A percentile compares a stretch with the other conserved stretches of the same genome.
Conservation (phyloP, 371 early-diverging fungal genomes). For the Rhizomucor miehei region DNA sequence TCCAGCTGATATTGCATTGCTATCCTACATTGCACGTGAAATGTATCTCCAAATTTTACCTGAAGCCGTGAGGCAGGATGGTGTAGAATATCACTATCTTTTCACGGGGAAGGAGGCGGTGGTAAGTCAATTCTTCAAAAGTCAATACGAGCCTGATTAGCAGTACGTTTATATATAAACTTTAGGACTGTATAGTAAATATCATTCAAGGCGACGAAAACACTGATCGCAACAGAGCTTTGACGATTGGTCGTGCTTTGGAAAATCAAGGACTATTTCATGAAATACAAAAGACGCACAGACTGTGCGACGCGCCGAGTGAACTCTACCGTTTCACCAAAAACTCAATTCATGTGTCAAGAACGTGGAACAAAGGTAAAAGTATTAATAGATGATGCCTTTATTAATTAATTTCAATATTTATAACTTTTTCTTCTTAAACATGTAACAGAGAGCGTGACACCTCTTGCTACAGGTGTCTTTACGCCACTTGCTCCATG, state of each 20-base stretch:
- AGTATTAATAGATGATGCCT: too few relatives aligned
- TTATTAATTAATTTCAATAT: too few relatives aligned
- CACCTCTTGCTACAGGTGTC: conserved; percentile 42
- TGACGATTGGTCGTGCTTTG: conserved; percentile 79
- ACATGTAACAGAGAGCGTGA: conserved; percentile 4
- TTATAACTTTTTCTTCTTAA: neutral
- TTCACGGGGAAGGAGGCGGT: conserved; percentile 84
- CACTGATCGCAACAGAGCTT: conserved; percentile 77
- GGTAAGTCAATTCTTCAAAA: conserved; percentile 38
- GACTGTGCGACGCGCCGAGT: conserved; percentile 69
- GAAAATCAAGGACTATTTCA: conserved; percentile 82
- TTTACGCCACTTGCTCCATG: conserved; percentile 28
- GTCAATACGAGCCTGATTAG: neutral
- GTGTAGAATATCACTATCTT: conserved; percentile 72
- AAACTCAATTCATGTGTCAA: conserved; percentile 17
- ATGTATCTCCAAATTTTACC: conserved; percentile 49
- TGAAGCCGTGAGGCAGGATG: conserved; percentile 63
- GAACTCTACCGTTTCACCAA: conserved; percentile 78
- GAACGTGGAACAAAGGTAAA: neutral
- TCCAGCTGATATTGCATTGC: conserved; percentile 54
- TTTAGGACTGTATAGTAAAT: conserved; percentile 50
- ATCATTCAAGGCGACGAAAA: conserved; percentile 44
- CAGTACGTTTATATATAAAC: neutral
- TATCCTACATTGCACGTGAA: conserved; percentile 72
- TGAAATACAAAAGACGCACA: conserved; percentile 78